phyloP scores from a whole-genome alignment of 768 basidiomycete genomes.

The Boletus bicolor region DNA sequence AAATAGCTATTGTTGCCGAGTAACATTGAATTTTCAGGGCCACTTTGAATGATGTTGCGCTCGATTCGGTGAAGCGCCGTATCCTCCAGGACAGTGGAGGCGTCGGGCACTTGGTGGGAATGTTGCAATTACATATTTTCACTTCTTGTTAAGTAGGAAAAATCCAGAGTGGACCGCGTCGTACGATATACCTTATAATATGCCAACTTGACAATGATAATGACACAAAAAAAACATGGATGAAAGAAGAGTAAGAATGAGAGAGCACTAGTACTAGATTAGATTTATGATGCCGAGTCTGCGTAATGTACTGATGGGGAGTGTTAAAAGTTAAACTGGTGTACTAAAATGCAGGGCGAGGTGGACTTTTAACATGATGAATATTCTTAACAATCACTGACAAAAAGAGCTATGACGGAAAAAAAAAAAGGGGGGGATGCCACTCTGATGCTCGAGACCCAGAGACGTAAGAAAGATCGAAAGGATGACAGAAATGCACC shows the following conservation, averaged over 20 bases:
- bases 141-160: constrained; percentile 4
- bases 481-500: neutral
- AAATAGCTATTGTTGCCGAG: too few relatives aligned
- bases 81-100: neutral
- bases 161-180: constrained; percentile 13
- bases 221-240: constrained; percentile 3
- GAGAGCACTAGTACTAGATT: constrained; percentile 24
- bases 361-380: constrained; percentile 6
- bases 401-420: neutral
- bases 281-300: constrained; percentile 24
- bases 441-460: neutral
- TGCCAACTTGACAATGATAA: constrained; percentile 15
- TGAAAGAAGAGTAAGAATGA: neutral
- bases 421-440: neutral
- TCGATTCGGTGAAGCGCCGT: neutral
- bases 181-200: constrained; percentile 2
- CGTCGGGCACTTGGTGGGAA: too few relatives aligned
- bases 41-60: neutral
- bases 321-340: constrained; percentile 8
- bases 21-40: neutral
- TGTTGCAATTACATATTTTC: constrained; percentile 1
- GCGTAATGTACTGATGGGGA: constrained; percentile 24
- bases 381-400: constrained; percentile 18
- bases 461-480: neutral
- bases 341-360: constrained; percentile 20